phyloP scores from a whole-genome alignment of 768 basidiomycete genomes.

The Mycena galericulata region DNA sequence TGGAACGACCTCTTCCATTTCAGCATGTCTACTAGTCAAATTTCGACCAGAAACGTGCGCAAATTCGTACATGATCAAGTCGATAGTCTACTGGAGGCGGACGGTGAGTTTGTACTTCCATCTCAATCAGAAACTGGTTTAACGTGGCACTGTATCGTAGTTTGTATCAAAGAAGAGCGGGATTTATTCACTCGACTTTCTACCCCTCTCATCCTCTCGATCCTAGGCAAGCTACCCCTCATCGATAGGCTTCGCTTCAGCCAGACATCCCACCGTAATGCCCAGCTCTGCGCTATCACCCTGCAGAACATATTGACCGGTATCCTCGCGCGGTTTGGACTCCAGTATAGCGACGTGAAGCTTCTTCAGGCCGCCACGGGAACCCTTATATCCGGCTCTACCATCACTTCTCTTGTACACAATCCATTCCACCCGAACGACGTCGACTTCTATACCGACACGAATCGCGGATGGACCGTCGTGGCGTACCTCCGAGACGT shows the following conservation, averaged over 20 bases:
- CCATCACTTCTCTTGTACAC: background rate
- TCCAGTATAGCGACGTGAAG: background rate
- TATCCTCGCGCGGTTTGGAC: background rate
- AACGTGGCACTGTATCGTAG: no score
- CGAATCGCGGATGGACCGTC: background rate
- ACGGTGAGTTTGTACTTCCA: no score
- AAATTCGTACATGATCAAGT: no score
- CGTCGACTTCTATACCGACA: background rate
- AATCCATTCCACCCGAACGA: background rate
- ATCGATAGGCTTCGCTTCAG: background rate
- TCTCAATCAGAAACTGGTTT: no score
- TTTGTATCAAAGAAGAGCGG: no score
- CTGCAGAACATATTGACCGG: background rate
- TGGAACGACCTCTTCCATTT: no score
- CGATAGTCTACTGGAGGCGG: no score
- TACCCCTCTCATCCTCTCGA: no score
- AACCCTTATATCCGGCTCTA: background rate
- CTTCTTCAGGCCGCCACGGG: background rate
- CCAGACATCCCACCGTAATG: background rate
- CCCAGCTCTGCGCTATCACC: background rate
- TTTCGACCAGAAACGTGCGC: no score
- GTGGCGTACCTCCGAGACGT: background rate
- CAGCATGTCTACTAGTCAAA: no score
- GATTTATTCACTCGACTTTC: no score
- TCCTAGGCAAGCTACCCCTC: no score